Evolutionary conservation across 2,329 filamentous ascomycete species (phyloP).

Genomic region (Pestalotiopsis sp.): DNA sequence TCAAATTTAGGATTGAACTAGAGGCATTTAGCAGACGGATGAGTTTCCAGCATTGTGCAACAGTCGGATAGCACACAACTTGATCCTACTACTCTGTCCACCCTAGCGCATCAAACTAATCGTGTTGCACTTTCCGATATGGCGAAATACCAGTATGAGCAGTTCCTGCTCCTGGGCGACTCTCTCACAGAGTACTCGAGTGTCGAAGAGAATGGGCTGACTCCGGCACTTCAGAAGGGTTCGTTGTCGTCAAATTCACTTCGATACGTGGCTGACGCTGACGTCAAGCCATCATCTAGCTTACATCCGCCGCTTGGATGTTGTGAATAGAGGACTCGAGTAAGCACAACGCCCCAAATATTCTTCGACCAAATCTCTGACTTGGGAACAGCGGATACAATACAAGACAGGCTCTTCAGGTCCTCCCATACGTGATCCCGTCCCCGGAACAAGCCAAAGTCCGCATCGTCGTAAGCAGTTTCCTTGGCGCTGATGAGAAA

Average conservation of each 20-base stretch:
- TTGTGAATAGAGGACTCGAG: constrained; percentile 7
- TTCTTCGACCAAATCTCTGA: not conserved
- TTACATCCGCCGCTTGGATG: constrained; percentile 3
- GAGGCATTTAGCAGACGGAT: not conserved
- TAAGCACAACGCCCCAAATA: not conserved
- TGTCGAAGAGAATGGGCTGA: not conserved
- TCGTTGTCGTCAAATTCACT: not conserved
- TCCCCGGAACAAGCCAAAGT: not conserved
- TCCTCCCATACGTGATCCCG: constrained; percentile 1
- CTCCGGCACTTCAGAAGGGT: not conserved
- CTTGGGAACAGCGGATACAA: not conserved
- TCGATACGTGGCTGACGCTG: not conserved
- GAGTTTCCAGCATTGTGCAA: not conserved
- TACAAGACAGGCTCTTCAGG: constrained; percentile 1
- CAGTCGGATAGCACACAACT: not conserved
- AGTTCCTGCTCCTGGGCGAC: constrained; percentile 5
- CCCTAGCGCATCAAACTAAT: not conserved
- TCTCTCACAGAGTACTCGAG: constrained; percentile 6
- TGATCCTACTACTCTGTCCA: not conserved
- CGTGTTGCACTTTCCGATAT: not conserved
- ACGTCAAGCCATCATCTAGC: not conserved
- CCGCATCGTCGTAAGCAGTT: not conserved
- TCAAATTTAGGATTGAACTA: not conserved
- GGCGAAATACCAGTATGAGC: not conserved
- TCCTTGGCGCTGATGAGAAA: too few relatives aligned